Evolutionary conservation across 2,329 filamentous ascomycete genomes (phyloP).

Genomic region (Dendrostoma leiphaemia): DNA sequence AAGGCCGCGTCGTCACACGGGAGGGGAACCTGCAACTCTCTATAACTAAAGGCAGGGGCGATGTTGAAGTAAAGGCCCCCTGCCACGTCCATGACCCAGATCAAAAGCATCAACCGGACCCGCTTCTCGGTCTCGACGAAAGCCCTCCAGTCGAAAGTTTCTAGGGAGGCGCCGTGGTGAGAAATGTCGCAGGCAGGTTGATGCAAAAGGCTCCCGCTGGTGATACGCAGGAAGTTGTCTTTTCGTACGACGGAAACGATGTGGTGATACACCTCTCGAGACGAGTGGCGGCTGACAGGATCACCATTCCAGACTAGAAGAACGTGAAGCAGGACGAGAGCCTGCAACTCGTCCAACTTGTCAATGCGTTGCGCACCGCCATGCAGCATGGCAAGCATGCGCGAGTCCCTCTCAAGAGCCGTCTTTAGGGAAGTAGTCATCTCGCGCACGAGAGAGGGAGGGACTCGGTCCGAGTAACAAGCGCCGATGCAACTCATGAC

Average conservation of each 20-base stretch:
- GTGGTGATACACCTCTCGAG: constrained; percentile 56
- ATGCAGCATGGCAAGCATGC: constrained; percentile 46
- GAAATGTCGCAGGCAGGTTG: constrained; percentile 49
- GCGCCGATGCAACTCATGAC: constrained; percentile 72
- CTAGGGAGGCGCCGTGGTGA: constrained; percentile 43
- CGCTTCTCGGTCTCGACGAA: constrained; percentile 74
- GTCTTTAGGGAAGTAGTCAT: constrained; percentile 64
- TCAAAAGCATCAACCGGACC: constrained; percentile 61
- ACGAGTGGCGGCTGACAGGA: constrained; percentile 60
- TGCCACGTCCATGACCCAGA: constrained; percentile 63
- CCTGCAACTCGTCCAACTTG: constrained; percentile 64
- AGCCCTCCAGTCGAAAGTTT: constrained; percentile 64
- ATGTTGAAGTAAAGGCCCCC: constrained; percentile 71
- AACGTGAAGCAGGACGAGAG: constrained; percentile 59
- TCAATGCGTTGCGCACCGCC: constrained; percentile 36
- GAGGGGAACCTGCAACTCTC: constrained; percentile 66
- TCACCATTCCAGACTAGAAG: constrained; percentile 71
- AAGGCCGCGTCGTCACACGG: constrained; percentile 72
- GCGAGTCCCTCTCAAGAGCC: constrained; percentile 56
- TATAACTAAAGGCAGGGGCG: constrained; percentile 59
- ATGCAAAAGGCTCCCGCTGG: constrained; percentile 58
- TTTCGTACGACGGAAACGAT: constrained; percentile 57
- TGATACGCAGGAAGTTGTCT: constrained; percentile 54
- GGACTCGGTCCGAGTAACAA: constrained; percentile 67
- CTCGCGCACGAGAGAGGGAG: constrained; percentile 60